Evolutionary conservation across 768 basidiomycete genomes (phyloP).

Genomic region (Mycena epipterygia): DNA sequence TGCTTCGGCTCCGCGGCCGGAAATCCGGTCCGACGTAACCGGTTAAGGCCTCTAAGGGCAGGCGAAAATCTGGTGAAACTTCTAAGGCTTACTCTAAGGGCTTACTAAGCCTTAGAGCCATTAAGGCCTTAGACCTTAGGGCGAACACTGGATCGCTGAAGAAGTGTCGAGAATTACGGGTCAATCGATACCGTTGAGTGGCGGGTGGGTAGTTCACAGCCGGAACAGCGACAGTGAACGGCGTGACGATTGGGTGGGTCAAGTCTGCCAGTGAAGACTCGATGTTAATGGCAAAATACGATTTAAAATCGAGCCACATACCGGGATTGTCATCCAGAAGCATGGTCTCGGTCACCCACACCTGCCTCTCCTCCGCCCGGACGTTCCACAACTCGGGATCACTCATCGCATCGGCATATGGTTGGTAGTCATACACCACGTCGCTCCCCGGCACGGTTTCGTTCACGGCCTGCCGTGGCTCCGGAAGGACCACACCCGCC

Average conservation of each 20-base stretch:
- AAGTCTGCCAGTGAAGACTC: neutral
- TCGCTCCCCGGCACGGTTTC: neutral
- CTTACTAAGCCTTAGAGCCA: no score
- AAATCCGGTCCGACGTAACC: no score
- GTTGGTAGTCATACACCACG: neutral
- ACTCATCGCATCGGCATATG: neutral
- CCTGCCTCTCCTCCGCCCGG: neutral
- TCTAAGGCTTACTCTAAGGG: no score
- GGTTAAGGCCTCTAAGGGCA: no score
- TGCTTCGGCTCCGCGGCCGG: no score
- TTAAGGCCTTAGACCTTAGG: no score
- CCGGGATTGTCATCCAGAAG: neutral
- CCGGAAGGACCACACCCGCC: neutral
- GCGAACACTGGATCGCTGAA: no score
- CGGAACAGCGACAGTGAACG: neutral
- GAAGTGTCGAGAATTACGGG: neutral
- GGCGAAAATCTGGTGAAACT: no score
- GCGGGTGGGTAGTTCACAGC: slow-evolving; percentile 17
- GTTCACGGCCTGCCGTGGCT: neutral
- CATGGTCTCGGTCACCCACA: neutral
- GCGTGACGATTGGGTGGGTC: neutral
- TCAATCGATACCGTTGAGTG: neutral
- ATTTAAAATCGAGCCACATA: neutral
- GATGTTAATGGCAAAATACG: neutral
- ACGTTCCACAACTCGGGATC: neutral